These are phyloP conservation scores for Ogataea nonfermentans DNA, from an alignment of 805 yeast species.

Conservation along the genomic window DNA sequence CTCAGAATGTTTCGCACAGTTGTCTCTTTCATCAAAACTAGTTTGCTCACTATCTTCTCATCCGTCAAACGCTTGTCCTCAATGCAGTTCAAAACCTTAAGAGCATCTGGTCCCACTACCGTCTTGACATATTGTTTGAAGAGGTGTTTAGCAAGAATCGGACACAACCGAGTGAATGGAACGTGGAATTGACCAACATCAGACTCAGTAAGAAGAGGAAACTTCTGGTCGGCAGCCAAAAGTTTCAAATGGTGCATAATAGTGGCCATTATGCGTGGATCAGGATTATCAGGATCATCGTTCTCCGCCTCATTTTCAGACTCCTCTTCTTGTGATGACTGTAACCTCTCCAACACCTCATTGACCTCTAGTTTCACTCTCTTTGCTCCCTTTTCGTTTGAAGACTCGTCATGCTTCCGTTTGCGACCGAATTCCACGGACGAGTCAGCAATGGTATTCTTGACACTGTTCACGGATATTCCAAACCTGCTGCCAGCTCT, in stretches of 20 bases:
- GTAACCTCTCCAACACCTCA: conserved; percentile 29
- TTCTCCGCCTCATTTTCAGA: conserved; percentile 31
- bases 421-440: conserved; percentile 29
- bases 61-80: conserved; percentile 70
- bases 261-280: conserved; percentile 24
- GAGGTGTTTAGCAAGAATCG: conserved; percentile 45
- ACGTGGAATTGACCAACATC: conserved; percentile 58
- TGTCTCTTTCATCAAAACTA: conserved; percentile 73
- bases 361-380: conserved; percentile 31
- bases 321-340: conserved; percentile 27
- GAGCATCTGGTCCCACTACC: conserved; percentile 63
- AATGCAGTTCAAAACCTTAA: conserved; percentile 75
- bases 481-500: conserved; percentile 34
- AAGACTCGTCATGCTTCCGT: conserved; percentile 10
- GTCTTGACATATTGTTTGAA: conserved; percentile 58
- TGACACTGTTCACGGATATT: conserved; percentile 37
- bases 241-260: conserved; percentile 62
- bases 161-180: conserved; percentile 55
- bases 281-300: conserved; percentile 19
- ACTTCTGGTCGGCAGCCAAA: conserved; percentile 46
- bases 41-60: conserved; percentile 75
- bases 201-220: conserved; percentile 61
- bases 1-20: conserved; percentile 72
- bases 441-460: conserved; percentile 35
- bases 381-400: conserved; percentile 13